These are phyloP conservation scores for Vitis hybrid DNA, from an alignment of 177 flowering plant species.

Conservation along the genomic window DNA sequence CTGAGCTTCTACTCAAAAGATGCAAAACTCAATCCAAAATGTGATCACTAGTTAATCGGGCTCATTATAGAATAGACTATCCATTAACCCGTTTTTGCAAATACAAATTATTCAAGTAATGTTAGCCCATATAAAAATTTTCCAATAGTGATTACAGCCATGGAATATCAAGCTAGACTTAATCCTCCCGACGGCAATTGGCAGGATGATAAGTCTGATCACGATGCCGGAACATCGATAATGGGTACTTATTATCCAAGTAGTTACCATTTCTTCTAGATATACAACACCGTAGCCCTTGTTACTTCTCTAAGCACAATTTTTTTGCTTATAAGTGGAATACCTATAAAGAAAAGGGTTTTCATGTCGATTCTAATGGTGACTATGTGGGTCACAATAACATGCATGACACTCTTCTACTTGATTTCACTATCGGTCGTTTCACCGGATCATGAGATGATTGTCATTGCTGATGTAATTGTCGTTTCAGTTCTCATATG, in stretches of 20 bases:
- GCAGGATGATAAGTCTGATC: neutral
- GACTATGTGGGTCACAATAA: neutral
- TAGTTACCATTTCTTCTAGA: neutral
- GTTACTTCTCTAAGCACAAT: neutral
- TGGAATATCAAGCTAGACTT: neutral
- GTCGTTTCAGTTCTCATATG: neutral
- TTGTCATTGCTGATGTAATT: neutral
- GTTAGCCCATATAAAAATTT: no score
- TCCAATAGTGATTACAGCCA: no score
- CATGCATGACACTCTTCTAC: neutral
- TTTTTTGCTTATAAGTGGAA: neutral
- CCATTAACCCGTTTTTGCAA: no score
- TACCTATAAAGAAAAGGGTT: neutral
- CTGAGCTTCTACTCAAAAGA: no score
- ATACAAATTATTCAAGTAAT: no score
- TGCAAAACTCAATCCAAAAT: no score
- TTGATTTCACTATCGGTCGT: neutral
- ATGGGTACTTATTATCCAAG: neutral
- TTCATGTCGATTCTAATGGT: neutral
- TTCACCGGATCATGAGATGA: neutral
- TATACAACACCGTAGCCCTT: neutral
- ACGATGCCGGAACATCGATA: neutral
- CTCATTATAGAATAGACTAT: no score
- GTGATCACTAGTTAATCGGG: no score
- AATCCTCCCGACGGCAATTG: neutral